These are phyloP conservation scores for Metarhizium rileyi DNA, from an alignment of 2,329 filamentous ascomycete species.

Conservation along the genomic window DNA sequence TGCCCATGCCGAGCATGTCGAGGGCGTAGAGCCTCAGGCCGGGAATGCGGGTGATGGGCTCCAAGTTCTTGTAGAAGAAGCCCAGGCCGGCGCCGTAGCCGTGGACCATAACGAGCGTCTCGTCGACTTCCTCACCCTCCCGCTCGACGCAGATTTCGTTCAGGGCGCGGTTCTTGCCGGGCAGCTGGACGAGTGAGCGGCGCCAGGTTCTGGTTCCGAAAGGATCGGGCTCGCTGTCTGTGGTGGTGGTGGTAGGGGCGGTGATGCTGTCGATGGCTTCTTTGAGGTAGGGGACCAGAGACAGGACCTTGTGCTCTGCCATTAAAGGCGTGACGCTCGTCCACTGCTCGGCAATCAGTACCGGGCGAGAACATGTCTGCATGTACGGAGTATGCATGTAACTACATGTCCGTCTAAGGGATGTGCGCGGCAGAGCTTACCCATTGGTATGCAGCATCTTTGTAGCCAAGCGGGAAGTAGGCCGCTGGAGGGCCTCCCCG, in stretches of 20 bases:
- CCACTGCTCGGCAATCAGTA: constrained; percentile 50
- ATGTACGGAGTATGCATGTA: too few species aligned
- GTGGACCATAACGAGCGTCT: constrained; percentile 91
- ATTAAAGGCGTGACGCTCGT: constrained; percentile 67
- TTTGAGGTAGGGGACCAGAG: constrained; percentile 73
- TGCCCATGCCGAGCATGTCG: constrained; percentile 93
- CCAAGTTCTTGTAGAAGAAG: constrained; percentile 98
- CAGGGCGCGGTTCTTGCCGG: constrained; percentile 75
- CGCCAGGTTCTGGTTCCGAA: constrained; percentile 80
- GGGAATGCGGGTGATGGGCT: constrained; percentile 64
- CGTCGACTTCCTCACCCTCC: constrained; percentile 65
- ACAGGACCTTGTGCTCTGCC: constrained; percentile 82
- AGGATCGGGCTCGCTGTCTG: constrained; percentile 57
- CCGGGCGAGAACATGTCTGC: neutral
- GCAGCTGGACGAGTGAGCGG: constrained; percentile 72
- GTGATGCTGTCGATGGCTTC: constrained; percentile 60
- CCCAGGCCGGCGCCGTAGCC: constrained; percentile 93
- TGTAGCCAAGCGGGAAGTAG: constrained; percentile 82
- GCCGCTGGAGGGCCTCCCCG: constrained; percentile 18
- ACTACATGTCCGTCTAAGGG: too few species aligned
- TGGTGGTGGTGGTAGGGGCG: constrained; percentile 23
- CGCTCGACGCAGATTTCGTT: constrained; percentile 92
- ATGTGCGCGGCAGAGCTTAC: constrained; percentile 34
- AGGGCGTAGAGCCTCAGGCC: constrained; percentile 89
- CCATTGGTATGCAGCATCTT: constrained; percentile 88